Evolutionary conservation across 164 flowering plant genomes (phyloP), one percentile per base, ranked within the genome.

Genomic region (Annona squamosa): DNA sequence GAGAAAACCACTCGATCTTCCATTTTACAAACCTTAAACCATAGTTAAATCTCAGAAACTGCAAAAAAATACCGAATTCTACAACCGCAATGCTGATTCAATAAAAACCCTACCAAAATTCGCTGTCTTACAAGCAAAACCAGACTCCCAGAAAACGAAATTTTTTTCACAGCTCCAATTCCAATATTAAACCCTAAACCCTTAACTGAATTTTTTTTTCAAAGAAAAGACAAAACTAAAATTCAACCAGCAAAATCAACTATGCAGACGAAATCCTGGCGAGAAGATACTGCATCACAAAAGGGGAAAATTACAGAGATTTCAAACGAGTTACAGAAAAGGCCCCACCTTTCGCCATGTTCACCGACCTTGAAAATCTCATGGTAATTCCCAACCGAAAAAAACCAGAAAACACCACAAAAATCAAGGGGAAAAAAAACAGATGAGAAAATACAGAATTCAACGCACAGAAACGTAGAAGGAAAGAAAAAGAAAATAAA

Each of bases 401-500:
- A 26, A 26, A 26, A 26, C 37, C 37, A 26, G 37, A 26, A 26
- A 26, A 26, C 37, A 26, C 37, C 37, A 26, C 37, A 26, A 26
- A 26, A 26, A 26, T 26, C 37, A 26, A 26, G 37, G 37, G 37
- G 37, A 26, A 26, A 26, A 26, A 26, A 26, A 26, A 26, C 37
- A 26, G 37, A 26, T 26, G 37, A 26, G 37, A 26, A 26, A 26
- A 26, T 26, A 26, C 37, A 26, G 37, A 26, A 26, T 26, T 26
- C 37, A 26, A 26, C 37, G 37, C 19, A 45, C 17, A 68, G 73
- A 75, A 70, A 63, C 71, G 46, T 37, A 43, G 75, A 4, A 47
- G 65, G 71, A 71, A 64, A 37, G n/a, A 48, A 77, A 72, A 74
- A 63, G 3, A 7, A 9, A 0, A 18, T 59, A 69, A 77, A 80